Evolutionary conservation across 2,329 filamentous ascomycete species (phyloP).

Genomic region (Fusarium incarnatum): DNA sequence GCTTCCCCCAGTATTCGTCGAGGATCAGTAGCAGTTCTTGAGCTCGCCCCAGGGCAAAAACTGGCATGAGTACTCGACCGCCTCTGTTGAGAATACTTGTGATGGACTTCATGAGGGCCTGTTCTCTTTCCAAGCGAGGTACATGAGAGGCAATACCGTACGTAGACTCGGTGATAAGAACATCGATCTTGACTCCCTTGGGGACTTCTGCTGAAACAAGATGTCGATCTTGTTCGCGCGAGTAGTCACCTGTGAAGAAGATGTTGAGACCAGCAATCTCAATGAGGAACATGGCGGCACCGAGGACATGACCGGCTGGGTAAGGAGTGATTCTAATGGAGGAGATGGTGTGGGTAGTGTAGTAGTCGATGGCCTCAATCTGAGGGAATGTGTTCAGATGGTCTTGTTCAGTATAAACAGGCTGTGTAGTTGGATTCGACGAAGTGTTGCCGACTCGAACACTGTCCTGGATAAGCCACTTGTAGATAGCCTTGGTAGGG

Average conservation of each 20-base stretch:
- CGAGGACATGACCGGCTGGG: constrained; percentile 96
- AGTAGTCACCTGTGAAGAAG: constrained; percentile 98
- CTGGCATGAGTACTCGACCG: constrained; percentile 91
- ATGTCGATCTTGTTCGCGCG: constrained; percentile 93
- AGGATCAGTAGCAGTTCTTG: constrained; percentile 95
- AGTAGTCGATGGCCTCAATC: constrained; percentile 98
- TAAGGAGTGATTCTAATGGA: constrained; percentile 97
- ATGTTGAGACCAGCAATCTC: constrained; percentile 98
- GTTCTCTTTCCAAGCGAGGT: constrained; percentile 89
- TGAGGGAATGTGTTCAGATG: constrained; percentile 92
- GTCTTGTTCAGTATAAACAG: constrained; percentile 95
- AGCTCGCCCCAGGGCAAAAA: constrained; percentile 92
- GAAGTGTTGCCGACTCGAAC: constrained; percentile 85
- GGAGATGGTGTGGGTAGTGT: constrained; percentile 96
- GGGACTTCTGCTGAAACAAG: constrained; percentile 94
- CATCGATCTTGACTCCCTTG: constrained; percentile 89
- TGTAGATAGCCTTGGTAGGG: constrained; percentile 99
- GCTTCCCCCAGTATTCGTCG: constrained; percentile 96
- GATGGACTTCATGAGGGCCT: constrained; percentile 94
- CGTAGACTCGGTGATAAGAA: constrained; percentile 96
- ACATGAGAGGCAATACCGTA: constrained; percentile 96
- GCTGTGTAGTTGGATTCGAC: constrained; percentile 72
- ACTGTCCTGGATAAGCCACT: constrained; percentile 98
- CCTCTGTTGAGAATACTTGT: constrained; percentile 91
- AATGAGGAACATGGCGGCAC: constrained; percentile 97